These are phyloP conservation scores for Fusarium ambrosium DNA, from an alignment of 2,329 filamentous ascomycete species.

Conservation along the genomic window DNA sequence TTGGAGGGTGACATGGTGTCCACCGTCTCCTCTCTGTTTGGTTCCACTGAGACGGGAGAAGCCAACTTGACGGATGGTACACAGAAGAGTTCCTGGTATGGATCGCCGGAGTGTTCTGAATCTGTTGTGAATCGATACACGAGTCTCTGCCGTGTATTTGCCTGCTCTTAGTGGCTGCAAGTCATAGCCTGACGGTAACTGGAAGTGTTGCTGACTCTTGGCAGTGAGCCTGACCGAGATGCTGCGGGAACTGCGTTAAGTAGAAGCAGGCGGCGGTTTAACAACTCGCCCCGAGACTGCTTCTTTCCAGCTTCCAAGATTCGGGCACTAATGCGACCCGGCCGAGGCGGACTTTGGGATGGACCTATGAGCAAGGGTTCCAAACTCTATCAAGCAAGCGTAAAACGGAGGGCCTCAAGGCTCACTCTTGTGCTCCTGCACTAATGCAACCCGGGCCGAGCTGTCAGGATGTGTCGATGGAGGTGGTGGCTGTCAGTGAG, in stretches of 20 bases:
- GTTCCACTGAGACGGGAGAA: background rate
- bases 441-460: slow-evolving; percentile 39
- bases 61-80: background rate
- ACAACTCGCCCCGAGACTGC: background rate
- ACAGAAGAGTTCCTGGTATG: background rate
- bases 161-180: background rate
- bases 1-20: slow-evolving; percentile 29
- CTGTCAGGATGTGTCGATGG: slow-evolving; percentile 20
- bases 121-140: background rate
- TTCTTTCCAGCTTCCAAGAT: background rate
- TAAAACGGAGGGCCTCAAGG: slow-evolving; percentile 1
- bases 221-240: background rate
- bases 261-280: background rate
- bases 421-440: slow-evolving; percentile 3
- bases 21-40: background rate
- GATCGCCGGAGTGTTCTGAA: background rate
- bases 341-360: background rate
- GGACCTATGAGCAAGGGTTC: slow-evolving; percentile 1
- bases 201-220: background rate
- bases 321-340: slow-evolving; percentile 33
- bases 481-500: slow-evolving; percentile 7
- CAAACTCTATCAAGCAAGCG: background rate
- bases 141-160: background rate
- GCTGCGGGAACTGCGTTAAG: background rate
- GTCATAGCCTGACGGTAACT: background rate